Evolutionary conservation across 306 rosid species (phyloP).

Genomic region (Ceratonia siliqua): DNA sequence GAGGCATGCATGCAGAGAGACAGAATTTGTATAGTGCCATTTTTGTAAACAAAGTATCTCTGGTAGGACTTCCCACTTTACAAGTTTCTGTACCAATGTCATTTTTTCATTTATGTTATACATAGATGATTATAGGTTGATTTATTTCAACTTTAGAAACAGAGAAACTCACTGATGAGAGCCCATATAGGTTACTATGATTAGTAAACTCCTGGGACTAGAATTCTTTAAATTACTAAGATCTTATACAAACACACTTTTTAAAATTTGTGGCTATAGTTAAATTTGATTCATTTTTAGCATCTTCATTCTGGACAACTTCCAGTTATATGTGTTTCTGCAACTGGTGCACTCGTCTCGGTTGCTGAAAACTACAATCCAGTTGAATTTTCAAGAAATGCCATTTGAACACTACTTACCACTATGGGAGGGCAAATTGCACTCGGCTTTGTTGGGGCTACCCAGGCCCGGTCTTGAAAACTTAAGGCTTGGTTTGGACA

Average conservation of each 20-base stretch:
- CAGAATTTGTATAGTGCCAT: slow-evolving; percentile 45
- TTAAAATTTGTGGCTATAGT: neutral
- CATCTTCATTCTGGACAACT: neutral
- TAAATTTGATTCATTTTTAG: too few species aligned
- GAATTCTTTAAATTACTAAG: neutral
- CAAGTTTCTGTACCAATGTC: neutral
- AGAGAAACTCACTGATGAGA: neutral
- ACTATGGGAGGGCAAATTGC: too few species aligned
- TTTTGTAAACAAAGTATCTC: slow-evolving; percentile 38
- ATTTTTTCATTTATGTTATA: neutral
- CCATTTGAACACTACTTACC: too few species aligned
- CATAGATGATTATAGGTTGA: neutral
- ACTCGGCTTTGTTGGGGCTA: too few species aligned
- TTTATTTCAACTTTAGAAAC: neutral
- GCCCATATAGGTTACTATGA: neutral
- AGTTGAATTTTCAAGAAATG: too few species aligned
- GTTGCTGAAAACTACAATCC: too few species aligned
- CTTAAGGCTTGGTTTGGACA: too few species aligned
- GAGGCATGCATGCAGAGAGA: slow-evolving; percentile 25
- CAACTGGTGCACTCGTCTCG: too few species aligned
- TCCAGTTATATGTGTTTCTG: neutral
- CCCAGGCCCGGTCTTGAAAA: too few species aligned
- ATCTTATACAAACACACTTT: neutral
- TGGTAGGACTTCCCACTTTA: slow-evolving; percentile 14
- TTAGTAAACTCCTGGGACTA: neutral